Conservation (phyloP, 2,329 filamentous ascomycete genomes). For the Stemphylium beticola region DNA sequence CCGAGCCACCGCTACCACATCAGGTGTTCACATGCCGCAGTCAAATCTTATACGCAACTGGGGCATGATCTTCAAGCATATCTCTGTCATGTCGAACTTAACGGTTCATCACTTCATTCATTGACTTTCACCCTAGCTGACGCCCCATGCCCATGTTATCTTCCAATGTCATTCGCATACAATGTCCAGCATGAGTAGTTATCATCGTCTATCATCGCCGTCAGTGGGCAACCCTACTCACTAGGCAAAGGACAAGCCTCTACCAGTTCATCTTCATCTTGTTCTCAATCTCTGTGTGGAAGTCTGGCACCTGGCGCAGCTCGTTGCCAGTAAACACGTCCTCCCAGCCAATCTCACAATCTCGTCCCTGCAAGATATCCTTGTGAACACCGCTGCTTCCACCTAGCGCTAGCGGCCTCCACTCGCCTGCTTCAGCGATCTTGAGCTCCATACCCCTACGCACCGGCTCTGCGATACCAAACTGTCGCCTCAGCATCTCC, state of each 20-base stretch:
- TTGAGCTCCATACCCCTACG: constrained; percentile 93
- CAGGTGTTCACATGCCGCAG: too few species aligned
- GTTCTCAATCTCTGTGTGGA: constrained; percentile 94
- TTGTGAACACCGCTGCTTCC: constrained; percentile 77
- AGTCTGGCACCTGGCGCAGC: constrained; percentile 69
- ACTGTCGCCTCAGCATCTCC: constrained; percentile 83
- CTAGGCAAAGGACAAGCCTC: constrained; percentile 2
- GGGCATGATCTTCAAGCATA: not conserved
- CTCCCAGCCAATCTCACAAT: constrained; percentile 85
- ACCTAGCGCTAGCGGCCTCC: constrained; percentile 74
- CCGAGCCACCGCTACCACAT: not conserved
- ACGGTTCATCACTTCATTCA: constrained; percentile 6
- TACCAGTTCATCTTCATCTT: constrained; percentile 79
- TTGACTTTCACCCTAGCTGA: not conserved
- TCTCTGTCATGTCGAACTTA: not conserved
- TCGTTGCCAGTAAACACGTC: constrained; percentile 86
- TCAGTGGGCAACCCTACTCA: not conserved
- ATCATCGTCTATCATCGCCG: not conserved
- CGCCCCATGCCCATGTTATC: not conserved
- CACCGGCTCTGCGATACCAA: constrained; percentile 91
- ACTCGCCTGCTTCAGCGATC: constrained; percentile 80
- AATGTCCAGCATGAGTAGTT: not conserved
- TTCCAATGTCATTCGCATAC: not conserved
- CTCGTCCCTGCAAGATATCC: constrained; percentile 83
- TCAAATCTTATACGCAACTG: not conserved